A percentile compares a stretch with the other conserved stretches of the same genome.
phyloP scores from a whole-genome alignment of 2,329 filamentous ascomycete genomes.

The Cercospora berteroae region DNA sequence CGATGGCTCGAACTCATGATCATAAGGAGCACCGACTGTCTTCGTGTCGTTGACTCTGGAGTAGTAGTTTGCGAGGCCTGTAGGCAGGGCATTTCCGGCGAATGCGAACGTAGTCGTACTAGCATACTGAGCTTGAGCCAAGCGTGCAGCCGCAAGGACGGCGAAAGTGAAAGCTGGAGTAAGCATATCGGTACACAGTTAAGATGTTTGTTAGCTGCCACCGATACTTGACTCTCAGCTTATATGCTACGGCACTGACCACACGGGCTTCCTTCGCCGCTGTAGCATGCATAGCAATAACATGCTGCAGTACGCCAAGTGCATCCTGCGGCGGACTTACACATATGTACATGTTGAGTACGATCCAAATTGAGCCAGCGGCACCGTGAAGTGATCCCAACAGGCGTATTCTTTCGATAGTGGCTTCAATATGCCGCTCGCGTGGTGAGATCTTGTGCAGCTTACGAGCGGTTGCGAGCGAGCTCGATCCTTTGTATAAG shows the following conservation, averaged over 20 bases:
- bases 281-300: not conserved
- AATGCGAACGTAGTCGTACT: slow-evolving; percentile 14
- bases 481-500: not conserved
- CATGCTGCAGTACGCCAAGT: not conserved
- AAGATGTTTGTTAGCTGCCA: not conserved
- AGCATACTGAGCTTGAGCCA: slow-evolving; percentile 7
- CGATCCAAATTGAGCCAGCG: not conserved
- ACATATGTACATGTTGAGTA: not conserved
- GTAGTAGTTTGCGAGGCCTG: slow-evolving; percentile 1
- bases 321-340: not conserved
- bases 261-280: not conserved
- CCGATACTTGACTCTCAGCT: not conserved
- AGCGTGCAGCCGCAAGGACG: not conserved
- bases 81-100: slow-evolving; percentile 7
- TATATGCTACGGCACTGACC: not conserved
- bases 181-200: not conserved
- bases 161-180: not conserved
- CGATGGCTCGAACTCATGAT: slow-evolving; percentile 8
- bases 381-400: not conserved
- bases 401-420: not conserved
- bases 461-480: not conserved
- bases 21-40: not conserved
- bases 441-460: not conserved
- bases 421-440: not conserved
- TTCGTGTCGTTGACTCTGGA: not conserved